phyloP scores from a whole-genome alignment of 192 early-diverging fungal genomes.

The Mortierella claussenii region DNA sequence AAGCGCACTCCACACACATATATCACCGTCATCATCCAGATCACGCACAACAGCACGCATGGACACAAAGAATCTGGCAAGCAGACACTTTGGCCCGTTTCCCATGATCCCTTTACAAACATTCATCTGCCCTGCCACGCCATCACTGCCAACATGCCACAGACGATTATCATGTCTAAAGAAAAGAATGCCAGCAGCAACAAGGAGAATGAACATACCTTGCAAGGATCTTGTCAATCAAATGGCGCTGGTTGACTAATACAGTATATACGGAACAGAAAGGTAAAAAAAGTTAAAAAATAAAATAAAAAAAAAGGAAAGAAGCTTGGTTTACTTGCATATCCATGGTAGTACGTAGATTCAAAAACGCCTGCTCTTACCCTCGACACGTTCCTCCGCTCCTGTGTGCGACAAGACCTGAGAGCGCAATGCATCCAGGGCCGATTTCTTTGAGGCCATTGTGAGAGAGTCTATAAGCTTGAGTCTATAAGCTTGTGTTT shows the following conservation, averaged over 20 bases:
- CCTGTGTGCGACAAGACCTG: slow-evolving; percentile 56
- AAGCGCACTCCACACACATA: too few species aligned
- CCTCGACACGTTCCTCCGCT: slow-evolving; percentile 74
- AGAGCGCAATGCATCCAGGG: slow-evolving; percentile 58
- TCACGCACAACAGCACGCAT: too few species aligned
- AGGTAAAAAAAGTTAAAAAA: neutral
- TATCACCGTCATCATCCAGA: too few species aligned
- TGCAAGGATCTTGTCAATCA: slow-evolving; percentile 93
- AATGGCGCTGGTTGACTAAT: slow-evolving; percentile 87
- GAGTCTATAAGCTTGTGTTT: too few species aligned
- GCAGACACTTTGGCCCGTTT: too few species aligned
- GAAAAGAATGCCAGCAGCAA: too few species aligned
- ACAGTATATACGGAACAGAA: slow-evolving; percentile 4
- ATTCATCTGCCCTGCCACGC: neutral
- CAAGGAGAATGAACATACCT: slow-evolving; percentile 30
- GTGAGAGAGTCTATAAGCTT: too few species aligned
- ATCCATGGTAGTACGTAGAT: too few species aligned
- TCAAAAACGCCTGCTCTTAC: slow-evolving; percentile 18
- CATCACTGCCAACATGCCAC: neutral
- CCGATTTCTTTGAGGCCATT: slow-evolving; percentile 44
- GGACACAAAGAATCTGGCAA: too few species aligned
- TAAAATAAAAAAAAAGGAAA: neutral
- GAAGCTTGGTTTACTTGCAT: too few species aligned
- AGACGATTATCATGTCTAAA: too few species aligned
- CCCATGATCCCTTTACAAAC: neutral